Conservation (phyloP, 306 rosid species). For the Mucuna pruriens region DNA sequence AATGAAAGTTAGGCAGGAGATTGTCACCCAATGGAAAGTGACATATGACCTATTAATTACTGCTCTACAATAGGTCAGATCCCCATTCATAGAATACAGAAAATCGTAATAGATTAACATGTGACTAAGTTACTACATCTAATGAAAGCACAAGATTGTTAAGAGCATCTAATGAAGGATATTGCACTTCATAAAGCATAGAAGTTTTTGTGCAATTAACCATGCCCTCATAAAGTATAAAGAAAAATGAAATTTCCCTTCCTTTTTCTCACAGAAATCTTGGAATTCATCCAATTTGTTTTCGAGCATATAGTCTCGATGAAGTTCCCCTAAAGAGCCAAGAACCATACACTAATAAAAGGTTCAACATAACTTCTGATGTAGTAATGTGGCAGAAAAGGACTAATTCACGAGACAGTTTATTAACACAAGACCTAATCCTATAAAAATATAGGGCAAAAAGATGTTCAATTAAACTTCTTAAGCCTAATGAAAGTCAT, state of each 20-base stretch:
- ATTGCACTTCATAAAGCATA: background rate
- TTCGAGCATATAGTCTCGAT: background rate
- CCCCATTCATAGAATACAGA: background rate
- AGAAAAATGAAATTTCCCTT: background rate
- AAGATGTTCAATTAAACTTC: conserved; percentile 21
- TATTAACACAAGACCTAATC: conserved; percentile 2
- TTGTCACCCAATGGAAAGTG: background rate
- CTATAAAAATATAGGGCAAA: background rate
- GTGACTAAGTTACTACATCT: background rate
- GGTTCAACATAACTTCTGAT: background rate
- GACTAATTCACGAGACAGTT: background rate
- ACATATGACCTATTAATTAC: background rate
- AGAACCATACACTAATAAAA: background rate
- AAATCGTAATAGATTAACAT: background rate
- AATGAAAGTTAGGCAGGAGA: background rate
- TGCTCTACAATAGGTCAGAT: background rate
- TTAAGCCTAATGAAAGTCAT: background rate
- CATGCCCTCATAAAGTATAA: background rate
- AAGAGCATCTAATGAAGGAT: conserved; percentile 11
- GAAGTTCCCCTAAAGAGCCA: background rate
- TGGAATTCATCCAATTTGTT: background rate
- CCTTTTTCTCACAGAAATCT: background rate
- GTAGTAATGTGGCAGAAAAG: background rate
- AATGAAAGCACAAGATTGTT: background rate
- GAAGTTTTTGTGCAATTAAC: background rate